Base-by-base conservation (phyloP, 768 basidiomycete species). In the Glaciozyma martinii region DNA sequence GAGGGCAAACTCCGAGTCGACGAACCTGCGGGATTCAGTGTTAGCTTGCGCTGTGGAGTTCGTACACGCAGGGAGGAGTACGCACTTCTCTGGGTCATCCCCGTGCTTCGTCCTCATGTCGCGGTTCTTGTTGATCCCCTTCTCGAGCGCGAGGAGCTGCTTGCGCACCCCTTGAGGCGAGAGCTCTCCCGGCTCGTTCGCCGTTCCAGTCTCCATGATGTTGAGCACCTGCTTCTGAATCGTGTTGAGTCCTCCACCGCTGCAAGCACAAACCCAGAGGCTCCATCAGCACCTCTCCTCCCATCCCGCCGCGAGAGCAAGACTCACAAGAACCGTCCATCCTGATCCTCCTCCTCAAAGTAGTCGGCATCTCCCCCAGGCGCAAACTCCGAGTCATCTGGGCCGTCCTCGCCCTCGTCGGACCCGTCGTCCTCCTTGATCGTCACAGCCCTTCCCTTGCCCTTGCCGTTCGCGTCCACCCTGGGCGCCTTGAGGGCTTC, bases 1-100 rank as follows among this genome's bases (percentile, higher is more conserved):
- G 9, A 99, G 83, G 74, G 95, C 91, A 30, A 90, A 89, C 80
- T 99, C 95, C 1, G 95, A 98, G 76, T 98, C 95, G 71, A 99
- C 97, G 81, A 98, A 99, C 77, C 94, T 98, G 61, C n/a, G 33
- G 40, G 50, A n/a, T 30, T 42, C 46, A 55, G 32, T 65, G 18
- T 27, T 19, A 40, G 29, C 1, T 46, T 63, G 29, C n/a, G 12
- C n/a, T 18, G 3, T 42, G 18, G 37, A 55, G 40, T 13, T 7
- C 10, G n/a, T 12, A 40, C 8, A 27, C n/a, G n/a, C n/a, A n/a
- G n/a, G n/a, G n/a, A 21, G 3, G 49, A 61, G 37, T 29, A 27
- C 60, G 19, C 55, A 65, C 63, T 69, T 67, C 46, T 63, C 66
- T n/a, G 66, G 63, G 71, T 97, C 90, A 65, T 89, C 82, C 5